Evolutionary conservation across 225 moss, liverwort and hornwort species (phyloP).

Genomic region (Physcomitrium patens): DNA sequence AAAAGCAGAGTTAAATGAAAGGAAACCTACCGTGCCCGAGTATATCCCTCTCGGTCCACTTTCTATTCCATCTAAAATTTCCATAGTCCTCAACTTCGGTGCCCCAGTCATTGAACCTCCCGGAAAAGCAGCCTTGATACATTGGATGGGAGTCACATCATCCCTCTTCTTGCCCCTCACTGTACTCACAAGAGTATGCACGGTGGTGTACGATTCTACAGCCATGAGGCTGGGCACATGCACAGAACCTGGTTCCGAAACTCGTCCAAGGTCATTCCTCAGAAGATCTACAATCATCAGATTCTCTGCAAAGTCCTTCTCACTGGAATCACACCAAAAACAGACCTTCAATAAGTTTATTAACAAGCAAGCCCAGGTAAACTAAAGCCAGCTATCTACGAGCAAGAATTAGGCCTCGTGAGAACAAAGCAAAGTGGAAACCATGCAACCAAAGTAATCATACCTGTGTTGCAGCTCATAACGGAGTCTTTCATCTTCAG

Average conservation of each 20-base stretch:
- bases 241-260: slow-evolving; percentile 89
- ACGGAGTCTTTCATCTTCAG: slow-evolving; percentile 84
- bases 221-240: slow-evolving; percentile 95
- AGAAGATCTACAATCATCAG: slow-evolving; percentile 98
- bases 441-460: not conserved
- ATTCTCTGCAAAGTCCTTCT: slow-evolving; percentile 96
- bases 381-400: not conserved
- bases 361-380: not conserved
- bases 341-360: slow-evolving; percentile 2
- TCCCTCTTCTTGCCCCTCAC: slow-evolving; percentile 77
- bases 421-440: not conserved
- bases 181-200: slow-evolving; percentile 96
- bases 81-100: slow-evolving; percentile 96
- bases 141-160: slow-evolving; percentile 77
- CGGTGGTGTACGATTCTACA: slow-evolving; percentile 95
- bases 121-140: slow-evolving; percentile 92
- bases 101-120: slow-evolving; percentile 99
- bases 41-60: slow-evolving; percentile 89
- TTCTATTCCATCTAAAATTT: slow-evolving; percentile 89
- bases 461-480: slow-evolving; percentile 85
- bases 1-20: slow-evolving; percentile 92
- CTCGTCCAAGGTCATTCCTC: slow-evolving; percentile 94
- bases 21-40: slow-evolving; percentile 88
- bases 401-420: not conserved
- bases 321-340: slow-evolving; percentile 51